phyloP scores from a whole-genome alignment of 768 basidiomycete species.

The Steccherinum ochraceum region DNA sequence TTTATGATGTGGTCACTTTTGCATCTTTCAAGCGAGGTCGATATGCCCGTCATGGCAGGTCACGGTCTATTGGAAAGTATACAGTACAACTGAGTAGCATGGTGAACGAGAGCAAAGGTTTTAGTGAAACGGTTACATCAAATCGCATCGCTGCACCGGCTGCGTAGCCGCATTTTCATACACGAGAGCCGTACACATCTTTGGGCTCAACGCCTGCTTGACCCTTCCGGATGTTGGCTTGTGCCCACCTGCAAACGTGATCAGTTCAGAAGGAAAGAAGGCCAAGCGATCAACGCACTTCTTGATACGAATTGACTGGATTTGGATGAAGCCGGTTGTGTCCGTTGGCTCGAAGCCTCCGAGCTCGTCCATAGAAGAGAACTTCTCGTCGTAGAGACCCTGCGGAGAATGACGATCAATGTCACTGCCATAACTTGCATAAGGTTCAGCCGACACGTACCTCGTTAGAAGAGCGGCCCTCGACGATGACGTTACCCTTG shows the following conservation, averaged over 20 bases:
- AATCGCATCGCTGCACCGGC: too few relatives aligned
- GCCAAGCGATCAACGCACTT: slow-evolving; percentile 49
- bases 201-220: slow-evolving; percentile 70
- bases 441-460: slow-evolving; percentile 30
- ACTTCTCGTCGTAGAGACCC: slow-evolving; percentile 92
- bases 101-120: too few relatives aligned
- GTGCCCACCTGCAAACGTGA: slow-evolving; percentile 60
- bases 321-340: slow-evolving; percentile 93
- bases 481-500: slow-evolving; percentile 94
- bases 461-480: slow-evolving; percentile 87
- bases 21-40: too few relatives aligned
- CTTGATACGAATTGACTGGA: slow-evolving; percentile 97
- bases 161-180: too few relatives aligned
- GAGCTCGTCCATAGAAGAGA: slow-evolving; percentile 98
- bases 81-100: too few relatives aligned
- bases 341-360: slow-evolving; percentile 97
- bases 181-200: slow-evolving; percentile 73
- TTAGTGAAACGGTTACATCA: too few relatives aligned
- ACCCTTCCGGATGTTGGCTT: slow-evolving; percentile 80
- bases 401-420: too few relatives aligned
- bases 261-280: slow-evolving; percentile 5
- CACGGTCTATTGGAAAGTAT: too few relatives aligned
- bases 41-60: too few relatives aligned
- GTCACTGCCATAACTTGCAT: too few relatives aligned
- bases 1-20: too few relatives aligned